Percentiles rank a stretch among this genome's conserved stretches.
phyloP scores from a whole-genome alignment of 1,284 basidiomycete genomes.

The Rhodotorula sp. region DNA sequence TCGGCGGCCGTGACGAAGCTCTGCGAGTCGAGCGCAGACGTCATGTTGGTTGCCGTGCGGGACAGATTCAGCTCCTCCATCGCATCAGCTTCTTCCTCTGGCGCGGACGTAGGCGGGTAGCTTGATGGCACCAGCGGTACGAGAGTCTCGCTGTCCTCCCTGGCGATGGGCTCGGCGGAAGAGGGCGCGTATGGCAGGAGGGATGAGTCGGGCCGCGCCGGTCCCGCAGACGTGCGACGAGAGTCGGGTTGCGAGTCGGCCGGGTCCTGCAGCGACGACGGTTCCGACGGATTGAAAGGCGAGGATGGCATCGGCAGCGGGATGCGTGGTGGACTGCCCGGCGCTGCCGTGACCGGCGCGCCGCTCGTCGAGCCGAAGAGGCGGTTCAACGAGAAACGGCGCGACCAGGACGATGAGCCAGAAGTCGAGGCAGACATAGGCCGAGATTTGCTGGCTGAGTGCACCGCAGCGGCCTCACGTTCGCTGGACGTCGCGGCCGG shows the following conservation, averaged over 20 bases:
- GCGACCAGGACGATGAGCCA: slow-evolving; percentile 1
- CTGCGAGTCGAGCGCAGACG: slow-evolving; percentile 8
- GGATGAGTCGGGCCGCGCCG: slow-evolving; percentile 4
- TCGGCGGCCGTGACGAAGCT: slow-evolving; percentile 13
- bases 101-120: neutral
- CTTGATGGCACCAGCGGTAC: neutral
- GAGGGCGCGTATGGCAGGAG: neutral
- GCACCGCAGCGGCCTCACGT: no score
- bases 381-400: slow-evolving; percentile 22
- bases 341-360: neutral
- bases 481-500: neutral
- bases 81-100: neutral
- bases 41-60: neutral
- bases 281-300: neutral
- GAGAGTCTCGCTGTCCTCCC: neutral
- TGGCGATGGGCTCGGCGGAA: no score
- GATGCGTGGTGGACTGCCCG: neutral
- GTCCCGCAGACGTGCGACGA: neutral
- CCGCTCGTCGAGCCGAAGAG: slow-evolving; percentile 11
- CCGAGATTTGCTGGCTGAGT: neutral
- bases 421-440: neutral
- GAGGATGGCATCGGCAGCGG: neutral
- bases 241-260: neutral
- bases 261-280: neutral
- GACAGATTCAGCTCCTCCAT: slow-evolving; percentile 1